These are phyloP conservation scores for Eucalyptus fibrosa DNA, from an alignment of 345 rosid species.

Conservation along the genomic window DNA sequence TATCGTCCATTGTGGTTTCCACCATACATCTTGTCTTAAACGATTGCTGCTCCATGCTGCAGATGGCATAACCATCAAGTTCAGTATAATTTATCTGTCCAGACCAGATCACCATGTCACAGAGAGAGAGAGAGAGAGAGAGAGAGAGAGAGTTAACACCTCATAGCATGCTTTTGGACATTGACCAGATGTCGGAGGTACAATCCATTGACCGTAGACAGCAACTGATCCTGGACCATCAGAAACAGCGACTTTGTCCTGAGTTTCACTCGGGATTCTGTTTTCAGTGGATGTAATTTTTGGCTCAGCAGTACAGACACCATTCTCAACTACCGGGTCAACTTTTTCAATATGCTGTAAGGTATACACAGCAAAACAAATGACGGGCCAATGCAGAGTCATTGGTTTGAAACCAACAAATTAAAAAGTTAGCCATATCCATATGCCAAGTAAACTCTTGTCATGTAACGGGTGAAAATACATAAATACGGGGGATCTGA, in stretches of 20 bases:
- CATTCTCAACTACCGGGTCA: conserved; percentile 49
- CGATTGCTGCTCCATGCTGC: conserved; percentile 89
- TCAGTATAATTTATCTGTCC: background rate
- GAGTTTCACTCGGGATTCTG: conserved; percentile 46
- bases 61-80: background rate
- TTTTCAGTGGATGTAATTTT: conserved; percentile 62
- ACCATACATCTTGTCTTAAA: conserved; percentile 93
- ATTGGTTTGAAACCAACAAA: background rate
- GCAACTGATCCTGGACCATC: conserved; percentile 68
- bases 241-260: conserved; percentile 84
- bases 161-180: conserved; percentile 85
- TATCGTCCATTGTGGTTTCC: conserved; percentile 99
- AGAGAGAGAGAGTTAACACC: conserved; percentile 21
- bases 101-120: background rate
- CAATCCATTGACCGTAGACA: conserved; percentile 86
- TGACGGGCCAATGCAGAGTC: background rate
- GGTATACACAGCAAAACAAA: background rate
- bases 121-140: background rate
- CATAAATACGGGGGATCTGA: background rate
- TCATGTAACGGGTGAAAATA: background rate
- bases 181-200: conserved; percentile 67
- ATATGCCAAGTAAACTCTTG: background rate
- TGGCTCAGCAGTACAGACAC: conserved; percentile 42
- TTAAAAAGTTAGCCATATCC: background rate
- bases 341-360: conserved; percentile 43